Base-by-base conservation (phyloP, 2,329 filamentous ascomycete genomes). In the Ophiocordyceps camponoti-leonardi region DNA sequence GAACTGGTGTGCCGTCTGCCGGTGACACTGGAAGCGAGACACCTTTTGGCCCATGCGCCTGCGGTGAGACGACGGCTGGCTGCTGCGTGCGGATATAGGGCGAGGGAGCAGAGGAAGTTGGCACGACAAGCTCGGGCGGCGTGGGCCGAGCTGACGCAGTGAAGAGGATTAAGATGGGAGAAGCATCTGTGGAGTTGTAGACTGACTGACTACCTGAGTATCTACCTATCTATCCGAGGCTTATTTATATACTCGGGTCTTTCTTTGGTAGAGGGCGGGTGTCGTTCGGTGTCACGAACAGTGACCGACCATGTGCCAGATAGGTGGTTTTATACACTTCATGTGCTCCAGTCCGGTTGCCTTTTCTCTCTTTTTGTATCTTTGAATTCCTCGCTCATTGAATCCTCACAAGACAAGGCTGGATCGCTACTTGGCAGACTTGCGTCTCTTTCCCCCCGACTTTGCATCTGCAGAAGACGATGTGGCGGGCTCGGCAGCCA, bases 71-170 rank as follows among this genome's bases (percentile, higher is more conserved):
- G 68, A 4, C 64, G 72, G 44, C 53, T 78, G 48, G 66, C 67
- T 1, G 52, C 61, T 10, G 72, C 72, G 1, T 74, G 72, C 44
- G 74, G 73, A 2, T 72, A 77, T 50, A 56, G 61, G 6, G 68
- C 74, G 10, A 62, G 75, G 41, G 71, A 73, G 48, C 63, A 77
- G 41, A 64, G 75, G 42, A 67, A 62, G 46, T 62, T 61, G 42
- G 73, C 74, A 18, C 62, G 72, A 45, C 51, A 57, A 47, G 71
- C 73, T 4, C 65, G 71, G 45, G 61, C 60, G 44, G 66, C 64
- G 7, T 78, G 74, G 74, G 60, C 58, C n/a, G 58, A 61, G 30
- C 49, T 64, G 44, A 63, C 58, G 40, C 22, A n/a, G 13, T 28
- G 12, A 26, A 8, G 2, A 14, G 13, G 4, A 14, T 5, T 20